Evolutionary conservation across 148 eudicot genomes (phyloP).

Genomic region (Rhododendron ovatum): DNA sequence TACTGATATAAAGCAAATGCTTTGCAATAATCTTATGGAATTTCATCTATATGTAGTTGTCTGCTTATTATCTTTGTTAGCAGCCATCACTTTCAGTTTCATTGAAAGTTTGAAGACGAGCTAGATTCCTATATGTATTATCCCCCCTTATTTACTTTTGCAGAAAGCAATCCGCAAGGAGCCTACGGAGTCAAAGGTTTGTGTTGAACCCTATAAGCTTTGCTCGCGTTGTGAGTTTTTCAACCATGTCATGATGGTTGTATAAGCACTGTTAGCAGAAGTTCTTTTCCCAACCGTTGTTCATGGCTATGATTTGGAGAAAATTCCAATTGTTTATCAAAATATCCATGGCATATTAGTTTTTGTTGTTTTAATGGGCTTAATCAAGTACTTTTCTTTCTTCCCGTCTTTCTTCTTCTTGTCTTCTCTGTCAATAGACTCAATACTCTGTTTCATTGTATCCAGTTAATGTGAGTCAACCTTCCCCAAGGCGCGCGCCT

Average conservation of each 20-base stretch:
- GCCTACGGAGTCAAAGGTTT: constrained; percentile 58
- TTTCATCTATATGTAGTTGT: neutral
- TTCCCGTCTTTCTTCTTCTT: neutral
- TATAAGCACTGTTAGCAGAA: neutral
- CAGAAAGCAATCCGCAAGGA: constrained; percentile 88
- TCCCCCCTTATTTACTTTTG: constrained; percentile 19
- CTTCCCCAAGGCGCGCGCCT: neutral
- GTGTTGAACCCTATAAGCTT: constrained; percentile 9
- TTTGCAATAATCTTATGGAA: neutral
- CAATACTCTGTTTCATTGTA: neutral
- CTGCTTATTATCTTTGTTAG: neutral
- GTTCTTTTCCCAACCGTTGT: neutral
- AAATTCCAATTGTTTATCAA: neutral
- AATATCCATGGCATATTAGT: neutral
- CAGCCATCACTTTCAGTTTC: neutral
- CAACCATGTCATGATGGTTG: neutral
- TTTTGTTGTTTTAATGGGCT: neutral
- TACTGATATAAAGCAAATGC: neutral
- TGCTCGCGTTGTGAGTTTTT: neutral
- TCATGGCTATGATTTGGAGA: neutral
- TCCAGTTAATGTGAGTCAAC: neutral
- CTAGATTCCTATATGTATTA: neutral
- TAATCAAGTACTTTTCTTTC: neutral
- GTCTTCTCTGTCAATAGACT: neutral
- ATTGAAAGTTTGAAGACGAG: neutral